Conservation (phyloP, 2,329 filamentous ascomycete genomes). For the Trichoderma citrinoviride region DNA sequence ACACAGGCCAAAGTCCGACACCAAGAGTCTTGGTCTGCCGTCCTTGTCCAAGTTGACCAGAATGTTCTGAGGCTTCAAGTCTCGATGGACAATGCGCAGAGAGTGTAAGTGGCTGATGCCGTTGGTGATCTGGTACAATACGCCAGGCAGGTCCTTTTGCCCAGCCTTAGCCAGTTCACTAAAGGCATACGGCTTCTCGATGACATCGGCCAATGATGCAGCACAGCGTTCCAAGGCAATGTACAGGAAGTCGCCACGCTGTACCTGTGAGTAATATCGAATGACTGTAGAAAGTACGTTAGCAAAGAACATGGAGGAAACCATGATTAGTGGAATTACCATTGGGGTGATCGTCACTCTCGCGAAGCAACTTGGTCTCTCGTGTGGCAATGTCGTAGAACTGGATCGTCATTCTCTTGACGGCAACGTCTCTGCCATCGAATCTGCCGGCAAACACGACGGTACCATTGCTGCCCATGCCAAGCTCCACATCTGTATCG, state of each 20-base stretch:
- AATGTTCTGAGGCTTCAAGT: constrained; percentile 97
- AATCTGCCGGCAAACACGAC: constrained; percentile 94
- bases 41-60: constrained; percentile 73
- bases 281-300: constrained; percentile 59
- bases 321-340: constrained; percentile 40
- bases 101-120: constrained; percentile 87
- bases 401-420: constrained; percentile 94
- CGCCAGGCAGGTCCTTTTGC: constrained; percentile 71
- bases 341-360: constrained; percentile 94
- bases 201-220: constrained; percentile 86
- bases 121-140: constrained; percentile 84
- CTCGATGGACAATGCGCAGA: constrained; percentile 91
- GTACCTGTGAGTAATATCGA: constrained; percentile 90
- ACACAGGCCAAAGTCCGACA: constrained; percentile 96
- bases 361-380: constrained; percentile 83
- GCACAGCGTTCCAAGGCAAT: constrained; percentile 94
- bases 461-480: constrained; percentile 92
- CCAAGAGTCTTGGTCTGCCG: constrained; percentile 76
- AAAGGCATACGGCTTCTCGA: constrained; percentile 70
- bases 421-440: constrained; percentile 87
- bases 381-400: constrained; percentile 95
- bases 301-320: neutral
- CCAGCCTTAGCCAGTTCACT: constrained; percentile 68
- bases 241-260: constrained; percentile 86
- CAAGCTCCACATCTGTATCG: constrained; percentile 60